A percentile compares a stretch with the other conserved stretches of the same genome.
phyloP scores from a whole-genome alignment of 106 monocot genomes.

The Allium sativum region DNA sequence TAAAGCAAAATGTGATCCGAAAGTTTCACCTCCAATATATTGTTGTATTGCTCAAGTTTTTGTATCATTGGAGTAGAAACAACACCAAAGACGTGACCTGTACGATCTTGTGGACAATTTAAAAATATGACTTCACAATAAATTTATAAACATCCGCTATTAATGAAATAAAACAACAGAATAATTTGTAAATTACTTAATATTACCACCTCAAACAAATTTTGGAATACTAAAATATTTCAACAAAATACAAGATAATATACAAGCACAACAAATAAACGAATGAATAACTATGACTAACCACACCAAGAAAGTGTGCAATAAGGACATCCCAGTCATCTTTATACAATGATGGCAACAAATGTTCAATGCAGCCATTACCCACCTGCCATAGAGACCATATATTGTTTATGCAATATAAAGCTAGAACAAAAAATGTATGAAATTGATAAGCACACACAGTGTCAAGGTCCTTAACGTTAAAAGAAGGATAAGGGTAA shows the following conservation, averaged over 20 bases:
- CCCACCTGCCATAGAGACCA: slow-evolving; percentile 45
- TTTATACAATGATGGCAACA: slow-evolving; percentile 64
- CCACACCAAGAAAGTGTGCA: slow-evolving; percentile 98
- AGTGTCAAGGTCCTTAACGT: slow-evolving; percentile 98
- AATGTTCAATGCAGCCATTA: slow-evolving; percentile 76
- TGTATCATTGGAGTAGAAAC: slow-evolving; percentile 78
- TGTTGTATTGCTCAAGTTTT: slow-evolving; percentile 88
- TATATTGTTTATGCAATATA: not conserved
- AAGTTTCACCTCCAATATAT: slow-evolving; percentile 56
- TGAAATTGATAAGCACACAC: slow-evolving; percentile 27
- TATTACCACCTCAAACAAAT: no score
- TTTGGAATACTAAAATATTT: no score
- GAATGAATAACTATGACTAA: slow-evolving; percentile 23
- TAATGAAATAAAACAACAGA: no score
- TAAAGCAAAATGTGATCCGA: no score
- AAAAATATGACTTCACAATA: not conserved
- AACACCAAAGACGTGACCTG: slow-evolving; percentile 95
- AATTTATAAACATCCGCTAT: no score
- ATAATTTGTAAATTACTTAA: no score
- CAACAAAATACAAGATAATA: no score
- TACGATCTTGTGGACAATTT: slow-evolving; percentile 59
- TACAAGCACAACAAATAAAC: not conserved
- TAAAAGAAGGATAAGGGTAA: slow-evolving; percentile 93
- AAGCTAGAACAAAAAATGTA: not conserved
- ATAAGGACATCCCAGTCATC: slow-evolving; percentile 99